Evolutionary conservation across 1,139 yeast species (phyloP), one percentile per base, ranked within the genome.

Genomic region (Eremothecium coryli): DNA sequence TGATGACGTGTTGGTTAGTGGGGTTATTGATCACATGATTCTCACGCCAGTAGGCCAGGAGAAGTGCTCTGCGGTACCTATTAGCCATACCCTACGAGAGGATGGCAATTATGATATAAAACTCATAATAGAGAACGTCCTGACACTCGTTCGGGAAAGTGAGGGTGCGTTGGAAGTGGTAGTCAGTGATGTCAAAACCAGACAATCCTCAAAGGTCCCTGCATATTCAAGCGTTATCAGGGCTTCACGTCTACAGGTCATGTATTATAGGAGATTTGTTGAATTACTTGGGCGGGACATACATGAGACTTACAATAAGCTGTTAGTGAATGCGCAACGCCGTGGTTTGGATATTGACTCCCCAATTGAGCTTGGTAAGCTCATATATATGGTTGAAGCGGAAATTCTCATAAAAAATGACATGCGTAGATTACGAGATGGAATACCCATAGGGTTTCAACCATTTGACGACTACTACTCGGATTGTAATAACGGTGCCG

Each of bases 131-230:
- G 32, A 34, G 5, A 31, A 32, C 23, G 8, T 43, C 12, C 14
- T 22, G 5, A 14, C 5, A 10, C 26, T 36, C 9, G 25, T 31
- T 4, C 35, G 28, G 4, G 27, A 31, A 4, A 17, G 22, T 10
- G 23, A 31, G 9, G 26, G 37, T 7, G 31, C 42, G 5, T 58
- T 46, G 33, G 45, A 49, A 7, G 31, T 70, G 18, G 38, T 54
- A 4, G 57, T 73, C 1, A 60, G 70, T 29, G 90, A 80, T 54
- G 69, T 76, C 18, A 78, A 78, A 48, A 76, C 86, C 0, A 58
- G 85, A 37, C 50, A 62, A 1, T 45, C 48, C 29, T 59, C 59
- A 31, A 44, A 42, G 2, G 40, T 69, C 2, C 84, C 85, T 0
- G 32, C 38, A 2, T 77, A 68, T 50, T 46, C 48, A 5, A 64